These are phyloP conservation scores for Aspergillus calidoustus DNA, from an alignment of 2,329 filamentous ascomycete species.

Conservation along the genomic window DNA sequence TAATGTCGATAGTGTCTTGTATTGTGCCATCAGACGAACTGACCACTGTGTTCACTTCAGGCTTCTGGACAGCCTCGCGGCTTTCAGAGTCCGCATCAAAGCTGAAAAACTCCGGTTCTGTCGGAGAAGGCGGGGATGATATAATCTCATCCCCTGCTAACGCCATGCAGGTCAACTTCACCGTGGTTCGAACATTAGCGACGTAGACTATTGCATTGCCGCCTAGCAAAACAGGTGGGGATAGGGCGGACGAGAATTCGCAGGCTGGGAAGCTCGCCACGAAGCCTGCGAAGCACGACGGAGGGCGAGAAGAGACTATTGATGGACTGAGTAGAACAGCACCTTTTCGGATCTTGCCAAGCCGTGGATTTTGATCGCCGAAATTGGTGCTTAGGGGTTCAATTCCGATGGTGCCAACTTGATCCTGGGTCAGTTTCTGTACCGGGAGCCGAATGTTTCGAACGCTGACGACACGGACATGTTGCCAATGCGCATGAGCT, in stretches of 20 bases:
- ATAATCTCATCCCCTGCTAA: conserved; percentile 38
- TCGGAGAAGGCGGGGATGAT: conserved; percentile 34
- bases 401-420: conserved; percentile 88
- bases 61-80: conserved; percentile 17
- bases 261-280: conserved; percentile 71
- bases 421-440: conserved; percentile 72
- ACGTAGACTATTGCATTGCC: conserved; percentile 74
- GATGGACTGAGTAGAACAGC: conserved; percentile 76
- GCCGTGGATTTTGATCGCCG: conserved; percentile 29
- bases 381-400: conserved; percentile 44
- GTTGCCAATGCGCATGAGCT: conserved; percentile 74
- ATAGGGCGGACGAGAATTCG: conserved; percentile 51
- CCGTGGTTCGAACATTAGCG: conserved; percentile 82
- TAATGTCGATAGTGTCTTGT: conserved; percentile 49
- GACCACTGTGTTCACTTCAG: conserved; percentile 36
- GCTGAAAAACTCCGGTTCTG: conserved; percentile 49
- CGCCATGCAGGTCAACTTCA: conserved; percentile 68
- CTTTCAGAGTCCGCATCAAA: conserved; percentile 45
- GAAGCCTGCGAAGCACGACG: conserved; percentile 65
- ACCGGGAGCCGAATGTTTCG: conserved; percentile 87
- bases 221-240: conserved; percentile 60
- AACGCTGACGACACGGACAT: conserved; percentile 80
- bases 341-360: conserved; percentile 68
- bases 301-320: conserved; percentile 52
- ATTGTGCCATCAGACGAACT: conserved; percentile 25